Conservation (phyloP, 352 stramenopile genomes). For the Phytophthora pistaciae region DNA sequence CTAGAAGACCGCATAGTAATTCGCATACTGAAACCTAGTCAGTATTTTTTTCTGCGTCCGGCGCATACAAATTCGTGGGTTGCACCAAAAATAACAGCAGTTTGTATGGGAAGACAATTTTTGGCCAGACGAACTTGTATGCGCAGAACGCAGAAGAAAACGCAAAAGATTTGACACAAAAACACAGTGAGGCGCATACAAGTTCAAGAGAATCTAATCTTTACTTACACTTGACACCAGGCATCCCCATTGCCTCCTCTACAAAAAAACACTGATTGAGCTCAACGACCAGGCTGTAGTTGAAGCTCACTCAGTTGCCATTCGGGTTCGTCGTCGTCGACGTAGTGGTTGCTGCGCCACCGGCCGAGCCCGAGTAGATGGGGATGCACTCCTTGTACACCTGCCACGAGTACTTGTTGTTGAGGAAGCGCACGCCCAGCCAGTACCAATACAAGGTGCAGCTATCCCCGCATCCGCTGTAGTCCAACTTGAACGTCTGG, state of each 20-base stretch:
- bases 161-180: no score
- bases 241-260: background rate
- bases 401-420: conserved; percentile 51
- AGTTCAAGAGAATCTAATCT: no score
- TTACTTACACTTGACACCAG: background rate
- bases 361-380: conserved; percentile 19
- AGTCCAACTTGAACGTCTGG: conserved; percentile 41
- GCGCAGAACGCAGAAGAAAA: no score
- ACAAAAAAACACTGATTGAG: background rate
- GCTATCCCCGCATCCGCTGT: conserved; percentile 41
- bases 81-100: no score
- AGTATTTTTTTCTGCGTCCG: no score
- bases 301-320: background rate
- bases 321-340: background rate
- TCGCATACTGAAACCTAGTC: no score
- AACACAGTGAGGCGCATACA: no score
- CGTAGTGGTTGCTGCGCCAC: background rate
- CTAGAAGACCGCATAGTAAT: no score
- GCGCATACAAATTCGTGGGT: no score
- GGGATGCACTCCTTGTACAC: conserved; percentile 62
- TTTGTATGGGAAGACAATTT: no score
- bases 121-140: no score
- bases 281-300: background rate
- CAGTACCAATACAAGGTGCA: conserved; percentile 55
- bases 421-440: conserved; percentile 43